A percentile compares a stretch with the other conserved stretches of the same genome.
Evolutionary conservation across 75 land plant species (phyloP).

Genomic region (Pinus tabuliformis): DNA sequence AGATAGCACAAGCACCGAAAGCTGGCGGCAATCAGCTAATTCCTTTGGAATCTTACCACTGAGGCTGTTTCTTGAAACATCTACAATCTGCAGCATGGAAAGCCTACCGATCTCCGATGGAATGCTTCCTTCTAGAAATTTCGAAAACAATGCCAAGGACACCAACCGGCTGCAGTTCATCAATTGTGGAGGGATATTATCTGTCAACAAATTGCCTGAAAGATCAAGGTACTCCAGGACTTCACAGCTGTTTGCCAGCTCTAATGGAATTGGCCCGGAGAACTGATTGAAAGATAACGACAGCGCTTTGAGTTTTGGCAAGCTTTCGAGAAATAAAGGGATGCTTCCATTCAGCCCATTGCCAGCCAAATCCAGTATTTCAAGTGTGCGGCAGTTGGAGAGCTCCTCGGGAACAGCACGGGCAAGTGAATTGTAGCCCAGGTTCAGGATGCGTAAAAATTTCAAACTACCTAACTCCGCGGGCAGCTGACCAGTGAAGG

Average conservation of each 20-base stretch:
- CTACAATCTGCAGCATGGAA: conserved; percentile 43
- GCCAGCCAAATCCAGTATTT: conserved; percentile 50
- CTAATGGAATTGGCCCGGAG: conserved; percentile 40
- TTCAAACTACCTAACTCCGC: conserved; percentile 32
- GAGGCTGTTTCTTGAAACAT: conserved; percentile 67
- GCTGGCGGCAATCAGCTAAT: conserved; percentile 35
- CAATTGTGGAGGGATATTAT: conserved; percentile 40
- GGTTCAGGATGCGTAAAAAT: conserved; percentile 35
- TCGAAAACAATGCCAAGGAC: conserved; percentile 42
- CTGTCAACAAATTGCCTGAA: conserved; percentile 44
- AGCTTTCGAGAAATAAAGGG: conserved; percentile 35
- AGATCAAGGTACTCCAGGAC: conserved; percentile 55
- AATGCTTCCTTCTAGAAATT: conserved; percentile 50
- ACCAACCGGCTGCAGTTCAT: conserved; percentile 43
- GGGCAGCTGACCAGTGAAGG: conserved; percentile 36
- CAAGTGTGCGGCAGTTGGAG: conserved; percentile 16
- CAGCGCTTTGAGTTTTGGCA: conserved; percentile 33
- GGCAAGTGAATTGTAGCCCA: conserved; percentile 36
- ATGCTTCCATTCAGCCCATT: conserved; percentile 58
- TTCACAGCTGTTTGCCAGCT: conserved; percentile 33
- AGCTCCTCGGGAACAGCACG: conserved; percentile 48
- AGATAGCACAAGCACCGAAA: conserved; percentile 29
- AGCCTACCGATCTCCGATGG: conserved; percentile 59
- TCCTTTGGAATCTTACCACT: conserved; percentile 42
- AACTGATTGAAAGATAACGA: conserved; percentile 52